Evolutionary conservation across 2,329 filamentous ascomycete species (phyloP), one percentile per base, ranked within the genome.

Genomic region (Monosporascus ibericus): DNA sequence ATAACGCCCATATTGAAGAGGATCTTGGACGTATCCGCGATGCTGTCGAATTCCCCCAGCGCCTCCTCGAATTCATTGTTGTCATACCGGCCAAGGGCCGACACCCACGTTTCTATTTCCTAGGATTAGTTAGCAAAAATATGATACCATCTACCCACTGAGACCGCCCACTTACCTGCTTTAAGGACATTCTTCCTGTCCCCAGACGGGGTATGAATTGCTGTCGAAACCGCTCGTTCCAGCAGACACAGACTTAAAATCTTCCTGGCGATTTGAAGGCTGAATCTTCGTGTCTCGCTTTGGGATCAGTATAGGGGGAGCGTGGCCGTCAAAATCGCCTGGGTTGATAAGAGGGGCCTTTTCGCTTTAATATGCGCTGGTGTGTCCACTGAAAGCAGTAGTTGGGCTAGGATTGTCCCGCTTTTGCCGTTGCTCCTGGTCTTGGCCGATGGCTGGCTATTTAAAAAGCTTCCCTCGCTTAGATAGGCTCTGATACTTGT

Each of bases 101-200:
- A 79, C 61, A 97, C 94, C 94, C 94, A 99, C 48, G 90, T 95
- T 76, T 97, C 92, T 72, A 99, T 99, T 87, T 99, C 94, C 92
- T 95, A 52, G 22, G 22, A 24, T 38, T 18, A 42, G 54, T 59
- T 42, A 58, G 52, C 24, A 57, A 50, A 52, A 20, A 25, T 25
- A 38, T 47, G 25, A 27, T 25, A 48, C 39, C 42, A 34, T 15
- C 15, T 30, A 38, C 18, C 17, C 27, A 36, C 18, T 40, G 36
- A 15, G 14, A 40, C 30, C 6, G 22, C 47, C 9, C 47, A 53
- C 62, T 50, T 49, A 68, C 66, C 62, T 68, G 66, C 52, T 68
- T 68, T 52, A 68, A 59, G 56, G 66, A 68, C 66, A 68, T 68
- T 55, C 56, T 27, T 46, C 42, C 42, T 60, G 42, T 52, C 54